Evolutionary conservation across 495 filamentous ascomycete genomes (phyloP), one percentile per base, ranked within the genome.

Genomic region (Cryomyces minteri): DNA sequence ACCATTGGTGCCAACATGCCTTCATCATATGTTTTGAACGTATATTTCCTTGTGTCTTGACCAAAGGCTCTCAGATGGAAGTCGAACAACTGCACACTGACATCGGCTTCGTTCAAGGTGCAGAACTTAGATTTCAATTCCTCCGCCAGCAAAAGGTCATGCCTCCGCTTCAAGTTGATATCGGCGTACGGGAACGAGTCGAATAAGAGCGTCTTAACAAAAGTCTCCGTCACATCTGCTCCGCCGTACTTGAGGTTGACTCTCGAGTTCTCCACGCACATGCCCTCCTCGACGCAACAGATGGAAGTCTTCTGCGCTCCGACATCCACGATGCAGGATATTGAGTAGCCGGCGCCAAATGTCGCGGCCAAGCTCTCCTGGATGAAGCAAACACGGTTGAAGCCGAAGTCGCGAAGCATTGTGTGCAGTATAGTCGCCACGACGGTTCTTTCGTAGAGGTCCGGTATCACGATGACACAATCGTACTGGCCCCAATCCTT

Each of bases 251-350:
- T 96, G 41, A 96, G 67, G 56, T 96, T 98, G 50, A 98, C 69
- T 2, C 80, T 71, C 5, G 90, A 96, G 51, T 94, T 87, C 50
- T 94, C 88, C 31, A 94, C 67, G 58, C 82, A 87, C 69, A 98
- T 82, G 9, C 90, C 90, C 58, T 98, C 90, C 55, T 98, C 90
- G 30, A 96, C 92, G 55, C 90, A 98, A 53, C 86, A 87, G 34
- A 98, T 85, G 2, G 92, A 94, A 4, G 90, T 96, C 68, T 98
- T 98, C 63, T 96, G 87, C 4, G 90, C 92, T 12, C 90, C 90
- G 38, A 96, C 81, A 58, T 98, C 90, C 5, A 98, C 88, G 46
- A 98, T 85, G 56, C 92, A 96, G 12, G 84, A 82, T 38, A 76
- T 82, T 5, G 85, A 86, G 54, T 86, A 94, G 2, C 92, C 90